Conservation (phyloP, 305 asterid genomes). For the Fraxinus floribunda region DNA sequence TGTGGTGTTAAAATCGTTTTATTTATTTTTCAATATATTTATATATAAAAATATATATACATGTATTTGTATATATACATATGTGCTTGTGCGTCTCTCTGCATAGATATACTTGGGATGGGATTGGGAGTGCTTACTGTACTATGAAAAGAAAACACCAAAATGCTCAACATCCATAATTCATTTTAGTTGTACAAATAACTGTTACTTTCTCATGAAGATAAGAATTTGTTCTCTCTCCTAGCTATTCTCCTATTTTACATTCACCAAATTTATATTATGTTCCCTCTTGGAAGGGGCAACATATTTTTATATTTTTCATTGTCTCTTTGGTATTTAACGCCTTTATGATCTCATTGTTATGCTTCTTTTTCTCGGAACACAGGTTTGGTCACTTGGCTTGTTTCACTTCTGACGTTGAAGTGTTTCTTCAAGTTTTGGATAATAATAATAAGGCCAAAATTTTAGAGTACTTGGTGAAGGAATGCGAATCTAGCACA, state of each 20-base stretch:
- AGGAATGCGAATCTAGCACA: slow-evolving; percentile 44
- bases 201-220: not conserved
- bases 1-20: not conserved
- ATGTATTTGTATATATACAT: not conserved
- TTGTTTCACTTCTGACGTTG: slow-evolving; percentile 78
- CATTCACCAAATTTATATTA: not conserved
- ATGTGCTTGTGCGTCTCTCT: not conserved
- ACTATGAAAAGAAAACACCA: not conserved
- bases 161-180: not conserved
- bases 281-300: not conserved
- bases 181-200: not conserved
- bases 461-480: slow-evolving; percentile 54
- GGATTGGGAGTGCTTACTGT: not conserved
- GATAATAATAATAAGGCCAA: slow-evolving; percentile 48
- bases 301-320: slow-evolving; percentile 7
- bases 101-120: not conserved
- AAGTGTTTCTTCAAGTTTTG: slow-evolving; percentile 64
- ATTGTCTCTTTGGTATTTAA: slow-evolving; percentile 1
- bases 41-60: not conserved
- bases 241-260: not conserved
- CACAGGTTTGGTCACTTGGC: slow-evolving; percentile 96
- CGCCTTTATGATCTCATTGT: slow-evolving; percentile 20
- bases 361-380: slow-evolving; percentile 27
- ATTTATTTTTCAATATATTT: not conserved
- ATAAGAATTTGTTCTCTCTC: not conserved